Evolutionary conservation across 1,284 basidiomycete species (phyloP), one percentile per base, ranked within the genome.

Genomic region (Moniliella sp.): DNA sequence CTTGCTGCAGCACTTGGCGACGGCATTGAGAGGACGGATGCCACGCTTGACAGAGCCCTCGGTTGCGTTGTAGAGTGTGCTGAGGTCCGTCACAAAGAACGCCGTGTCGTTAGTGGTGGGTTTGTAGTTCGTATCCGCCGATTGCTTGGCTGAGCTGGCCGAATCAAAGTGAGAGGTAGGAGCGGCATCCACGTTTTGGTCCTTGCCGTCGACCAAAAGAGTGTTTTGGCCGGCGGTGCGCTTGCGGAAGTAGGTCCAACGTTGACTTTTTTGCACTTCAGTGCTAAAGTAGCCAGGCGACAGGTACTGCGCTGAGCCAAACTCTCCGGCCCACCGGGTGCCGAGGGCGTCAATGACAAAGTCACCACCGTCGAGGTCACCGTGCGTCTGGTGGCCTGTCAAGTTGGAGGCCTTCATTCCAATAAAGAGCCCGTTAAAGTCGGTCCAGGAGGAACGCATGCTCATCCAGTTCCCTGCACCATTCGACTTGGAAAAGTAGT

Each of bases 151-250:
- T n/a, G n/a, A n/a, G 28, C 70, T 71, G 1, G 78, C 64, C 15
- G 67, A 57, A 16, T 65, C 73, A 49, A 70, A 71, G 27, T 61
- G 62, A 19, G 67, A 65, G 14, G 65, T 69, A 0, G 86, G 82
- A 9, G 39, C 34, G 37, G 76, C 77, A 18, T 58, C 59, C 29
- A 91, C 74, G 40, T 75, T 68, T 65, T 97, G 86, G 65, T 97
- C 94, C 28, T 64, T 56, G 43, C 68, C 63, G 61, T 73, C 71
- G 47, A 93, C 69, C 33, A 86, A 50, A 42, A 99, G 69, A 2
- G 82, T 84, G 69, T 97, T 99, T 66, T 99, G 91, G 10, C 88
- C 88, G 62, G 86, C 78, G 1, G 86, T 93, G 61, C 75, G 72
- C 69, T 88, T 94, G 59, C 86, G 29, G 29, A 13, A 31, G 48